Conservation (phyloP, 179 eudicot genomes). For the Beta corolliflora region DNA sequence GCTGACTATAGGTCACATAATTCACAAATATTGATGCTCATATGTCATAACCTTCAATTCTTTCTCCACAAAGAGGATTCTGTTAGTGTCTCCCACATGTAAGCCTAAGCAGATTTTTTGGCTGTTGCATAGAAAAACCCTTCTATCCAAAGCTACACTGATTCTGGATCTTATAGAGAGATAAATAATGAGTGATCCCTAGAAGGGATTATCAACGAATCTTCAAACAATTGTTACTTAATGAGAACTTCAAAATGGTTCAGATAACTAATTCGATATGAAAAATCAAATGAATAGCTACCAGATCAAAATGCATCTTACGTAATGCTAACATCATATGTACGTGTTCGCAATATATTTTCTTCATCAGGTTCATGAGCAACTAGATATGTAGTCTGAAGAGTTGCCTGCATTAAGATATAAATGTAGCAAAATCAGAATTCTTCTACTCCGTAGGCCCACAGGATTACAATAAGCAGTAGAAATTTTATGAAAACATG, state of each 20-base stretch:
- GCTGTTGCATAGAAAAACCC: neutral
- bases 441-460: neutral
- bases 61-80: neutral
- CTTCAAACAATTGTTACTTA: neutral
- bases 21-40: neutral
- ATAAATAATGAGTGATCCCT: neutral
- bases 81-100: conserved; percentile 3
- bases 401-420: conserved; percentile 73
- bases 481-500: neutral
- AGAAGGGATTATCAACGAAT: neutral
- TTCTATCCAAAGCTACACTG: neutral
- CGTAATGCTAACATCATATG: conserved; percentile 99
- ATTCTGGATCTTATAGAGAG: neutral
- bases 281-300: conserved; percentile 10
- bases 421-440: neutral
- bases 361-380: conserved; percentile 99
- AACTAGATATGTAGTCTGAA: conserved; percentile 72
- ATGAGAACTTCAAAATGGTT: neutral
- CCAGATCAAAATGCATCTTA: conserved; percentile 34
- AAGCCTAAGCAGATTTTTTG: neutral
- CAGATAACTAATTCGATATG: neutral
- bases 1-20: neutral
- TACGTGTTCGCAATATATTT: conserved; percentile 86
- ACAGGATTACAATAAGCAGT: neutral
- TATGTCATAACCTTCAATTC: neutral